These are phyloP conservation scores for Dendrobium huoshanense DNA, from an alignment of 106 monocot genomes.

Conservation along the genomic window DNA sequence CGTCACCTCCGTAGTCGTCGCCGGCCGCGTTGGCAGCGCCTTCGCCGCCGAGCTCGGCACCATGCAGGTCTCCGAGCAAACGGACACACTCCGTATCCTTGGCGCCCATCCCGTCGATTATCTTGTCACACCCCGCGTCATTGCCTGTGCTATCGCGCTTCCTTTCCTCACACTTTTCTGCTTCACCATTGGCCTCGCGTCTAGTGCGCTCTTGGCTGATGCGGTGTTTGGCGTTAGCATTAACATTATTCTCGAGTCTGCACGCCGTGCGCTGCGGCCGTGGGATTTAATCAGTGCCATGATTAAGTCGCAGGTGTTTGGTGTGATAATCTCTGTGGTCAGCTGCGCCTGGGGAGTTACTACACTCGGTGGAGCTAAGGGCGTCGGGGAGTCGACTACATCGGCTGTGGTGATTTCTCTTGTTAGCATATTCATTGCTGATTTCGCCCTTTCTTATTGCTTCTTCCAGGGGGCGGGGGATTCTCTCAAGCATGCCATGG, in stretches of 20 bases:
- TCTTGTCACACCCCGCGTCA: slow-evolving; percentile 63
- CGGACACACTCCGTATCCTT: slow-evolving; percentile 71
- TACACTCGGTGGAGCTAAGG: slow-evolving; percentile 72
- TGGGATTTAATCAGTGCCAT: slow-evolving; percentile 78
- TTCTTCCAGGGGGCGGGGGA: slow-evolving; percentile 96
- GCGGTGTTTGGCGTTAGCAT: slow-evolving; percentile 60
- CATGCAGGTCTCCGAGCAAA: slow-evolving; percentile 85
- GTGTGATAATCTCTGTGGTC: slow-evolving; percentile 71
- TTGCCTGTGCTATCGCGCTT: slow-evolving; percentile 68
- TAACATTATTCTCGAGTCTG: slow-evolving; percentile 78
- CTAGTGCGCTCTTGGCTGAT: slow-evolving; percentile 65
- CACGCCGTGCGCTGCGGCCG: slow-evolving; percentile 50
- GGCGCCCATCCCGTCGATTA: slow-evolving; percentile 64
- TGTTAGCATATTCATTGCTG: slow-evolving; percentile 72
- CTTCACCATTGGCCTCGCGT: slow-evolving; percentile 68
- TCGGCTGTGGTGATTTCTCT: slow-evolving; percentile 72
- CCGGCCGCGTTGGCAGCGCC: slow-evolving; percentile 66
- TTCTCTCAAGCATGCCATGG: slow-evolving; percentile 87
- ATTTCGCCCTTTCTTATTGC: slow-evolving; percentile 60
- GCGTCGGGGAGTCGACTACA: slow-evolving; percentile 71
- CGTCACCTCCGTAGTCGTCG: slow-evolving; percentile 77
- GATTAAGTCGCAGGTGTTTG: slow-evolving; percentile 83
- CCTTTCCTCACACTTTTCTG: slow-evolving; percentile 70
- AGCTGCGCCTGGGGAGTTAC: slow-evolving; percentile 93
- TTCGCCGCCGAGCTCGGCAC: slow-evolving; percentile 75